These are phyloP conservation scores for Pisolithus tinctorius DNA, from an alignment of 768 basidiomycete genomes.

Conservation along the genomic window DNA sequence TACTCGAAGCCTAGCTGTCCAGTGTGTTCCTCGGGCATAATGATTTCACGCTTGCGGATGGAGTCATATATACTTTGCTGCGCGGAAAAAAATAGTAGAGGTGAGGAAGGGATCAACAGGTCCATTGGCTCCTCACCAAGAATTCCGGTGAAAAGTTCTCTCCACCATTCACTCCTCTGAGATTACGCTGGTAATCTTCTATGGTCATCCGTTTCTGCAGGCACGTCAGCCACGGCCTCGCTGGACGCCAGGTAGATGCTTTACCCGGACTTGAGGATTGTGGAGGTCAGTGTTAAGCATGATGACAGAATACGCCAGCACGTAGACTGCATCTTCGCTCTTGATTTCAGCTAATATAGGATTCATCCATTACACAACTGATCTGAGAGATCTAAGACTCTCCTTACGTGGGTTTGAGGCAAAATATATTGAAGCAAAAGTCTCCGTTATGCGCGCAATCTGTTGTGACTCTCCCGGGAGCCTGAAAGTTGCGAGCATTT, in stretches of 20 bases:
- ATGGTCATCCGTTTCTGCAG: conserved; percentile 90
- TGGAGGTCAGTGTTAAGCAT: conserved; percentile 98
- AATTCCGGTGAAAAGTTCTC: conserved; percentile 80
- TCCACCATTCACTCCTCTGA: conserved; percentile 87
- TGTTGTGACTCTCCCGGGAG: conserved; percentile 95
- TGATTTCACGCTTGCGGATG: conserved; percentile 88
- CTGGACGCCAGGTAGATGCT: conserved; percentile 2
- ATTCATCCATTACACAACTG: not conserved
- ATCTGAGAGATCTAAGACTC: not conserved
- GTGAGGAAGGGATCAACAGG: conserved; percentile 6
- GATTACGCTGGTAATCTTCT: conserved; percentile 88
- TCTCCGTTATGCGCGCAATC: conserved; percentile 89
- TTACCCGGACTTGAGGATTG: conserved; percentile 85
- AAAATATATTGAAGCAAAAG: conserved; percentile 88
- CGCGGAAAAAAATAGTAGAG: not conserved
- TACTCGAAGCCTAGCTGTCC: conserved; percentile 97
- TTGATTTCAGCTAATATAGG: conserved; percentile 69
- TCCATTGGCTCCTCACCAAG: conserved; percentile 44
- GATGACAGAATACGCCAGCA: conserved; percentile 92
- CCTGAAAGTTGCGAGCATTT: conserved; percentile 87
- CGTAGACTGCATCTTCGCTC: conserved; percentile 87
- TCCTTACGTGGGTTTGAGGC: conserved; percentile 67
- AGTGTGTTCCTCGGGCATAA: conserved; percentile 96
- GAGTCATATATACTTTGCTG: conserved; percentile 91
- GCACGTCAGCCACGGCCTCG: conserved; percentile 4